Conservation (phyloP, 495 filamentous ascomycete species). For the Penicillium waksmanii region DNA sequence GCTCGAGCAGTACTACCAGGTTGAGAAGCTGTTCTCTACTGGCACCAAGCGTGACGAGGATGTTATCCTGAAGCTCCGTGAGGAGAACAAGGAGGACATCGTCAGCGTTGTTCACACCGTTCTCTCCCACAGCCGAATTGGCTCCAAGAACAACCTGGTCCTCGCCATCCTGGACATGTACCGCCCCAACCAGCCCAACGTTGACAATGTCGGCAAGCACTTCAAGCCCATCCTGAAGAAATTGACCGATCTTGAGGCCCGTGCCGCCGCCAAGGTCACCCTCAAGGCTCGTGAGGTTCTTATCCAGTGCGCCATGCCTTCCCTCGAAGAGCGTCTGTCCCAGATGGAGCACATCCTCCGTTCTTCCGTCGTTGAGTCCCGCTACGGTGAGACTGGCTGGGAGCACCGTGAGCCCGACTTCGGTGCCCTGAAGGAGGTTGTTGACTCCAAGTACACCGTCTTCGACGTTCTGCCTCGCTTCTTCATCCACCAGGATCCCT, state of each 20-base stretch:
- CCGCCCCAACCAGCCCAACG: slow-evolving; percentile 88
- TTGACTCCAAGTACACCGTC: slow-evolving; percentile 97
- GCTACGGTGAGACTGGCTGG: slow-evolving; percentile 97
- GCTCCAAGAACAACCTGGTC: slow-evolving; percentile 92
- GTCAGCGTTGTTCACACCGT: slow-evolving; percentile 80
- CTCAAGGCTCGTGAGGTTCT: slow-evolving; percentile 95
- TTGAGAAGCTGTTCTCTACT: slow-evolving; percentile 86
- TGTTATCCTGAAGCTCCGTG: slow-evolving; percentile 89
- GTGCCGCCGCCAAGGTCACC: slow-evolving; percentile 90
- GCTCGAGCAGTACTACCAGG: slow-evolving; percentile 75
- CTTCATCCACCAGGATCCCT: slow-evolving; percentile 91
- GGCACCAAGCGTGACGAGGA: slow-evolving; percentile 88
- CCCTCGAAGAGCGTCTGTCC: slow-evolving; percentile 87
- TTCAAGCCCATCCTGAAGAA: slow-evolving; percentile 83
- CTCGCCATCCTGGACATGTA: slow-evolving; percentile 93
- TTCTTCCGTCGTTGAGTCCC: slow-evolving; percentile 93
- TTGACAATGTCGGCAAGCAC: slow-evolving; percentile 84
- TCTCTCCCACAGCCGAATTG: slow-evolving; percentile 89
- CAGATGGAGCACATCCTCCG: slow-evolving; percentile 99
- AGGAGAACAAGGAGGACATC: slow-evolving; percentile 94
- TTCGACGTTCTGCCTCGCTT: slow-evolving; percentile 94
- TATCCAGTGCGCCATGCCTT: slow-evolving; percentile 95
- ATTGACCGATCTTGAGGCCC: slow-evolving; percentile 88
- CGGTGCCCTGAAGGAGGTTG: slow-evolving; percentile 90
- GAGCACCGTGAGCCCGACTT: slow-evolving; percentile 90